These are phyloP conservation scores for Rhododendron molle DNA, from an alignment of 148 eudicot genomes.

Conservation along the genomic window DNA sequence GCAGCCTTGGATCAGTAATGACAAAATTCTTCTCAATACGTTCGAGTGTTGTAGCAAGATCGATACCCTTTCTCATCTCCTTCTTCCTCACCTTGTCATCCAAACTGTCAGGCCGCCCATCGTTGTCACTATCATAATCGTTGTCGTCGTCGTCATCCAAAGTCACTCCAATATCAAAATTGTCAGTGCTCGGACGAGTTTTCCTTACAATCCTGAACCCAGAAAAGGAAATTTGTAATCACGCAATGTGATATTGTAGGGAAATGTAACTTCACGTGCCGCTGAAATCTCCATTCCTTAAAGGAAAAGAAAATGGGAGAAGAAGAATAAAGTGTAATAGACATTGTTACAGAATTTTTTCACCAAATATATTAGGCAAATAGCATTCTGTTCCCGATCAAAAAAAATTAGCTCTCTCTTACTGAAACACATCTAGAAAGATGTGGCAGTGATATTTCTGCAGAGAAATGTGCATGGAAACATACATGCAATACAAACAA, in stretches of 20 bases:
- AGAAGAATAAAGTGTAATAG: not conserved
- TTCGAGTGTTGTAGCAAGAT: slow-evolving; percentile 97
- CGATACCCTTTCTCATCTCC: slow-evolving; percentile 99
- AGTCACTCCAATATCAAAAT: slow-evolving; percentile 30
- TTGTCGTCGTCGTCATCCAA: slow-evolving; percentile 30
- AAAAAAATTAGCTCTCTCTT: not conserved
- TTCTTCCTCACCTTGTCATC: slow-evolving; percentile 87
- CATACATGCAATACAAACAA: not conserved
- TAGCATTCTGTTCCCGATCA: not conserved
- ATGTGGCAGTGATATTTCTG: not conserved
- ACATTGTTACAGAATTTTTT: not conserved
- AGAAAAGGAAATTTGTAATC: not conserved
- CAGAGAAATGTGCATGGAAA: not conserved
- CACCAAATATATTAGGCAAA: not conserved
- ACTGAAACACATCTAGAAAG: not conserved
- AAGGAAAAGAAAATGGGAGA: not conserved
- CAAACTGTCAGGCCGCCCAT: slow-evolving; percentile 70
- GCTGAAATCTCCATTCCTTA: not conserved
- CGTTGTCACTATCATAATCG: slow-evolving; percentile 39
- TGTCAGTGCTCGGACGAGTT: slow-evolving; percentile 37
- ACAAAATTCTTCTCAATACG: slow-evolving; percentile 99
- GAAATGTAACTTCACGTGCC: not conserved
- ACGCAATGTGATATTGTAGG: not conserved
- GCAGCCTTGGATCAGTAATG: slow-evolving; percentile 96
- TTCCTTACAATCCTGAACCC: slow-evolving; percentile 72